A percentile compares a stretch with the other conserved stretches of the same genome.
Conservation (phyloP, 352 stramenopile genomes). For the Pythium dissimile region DNA sequence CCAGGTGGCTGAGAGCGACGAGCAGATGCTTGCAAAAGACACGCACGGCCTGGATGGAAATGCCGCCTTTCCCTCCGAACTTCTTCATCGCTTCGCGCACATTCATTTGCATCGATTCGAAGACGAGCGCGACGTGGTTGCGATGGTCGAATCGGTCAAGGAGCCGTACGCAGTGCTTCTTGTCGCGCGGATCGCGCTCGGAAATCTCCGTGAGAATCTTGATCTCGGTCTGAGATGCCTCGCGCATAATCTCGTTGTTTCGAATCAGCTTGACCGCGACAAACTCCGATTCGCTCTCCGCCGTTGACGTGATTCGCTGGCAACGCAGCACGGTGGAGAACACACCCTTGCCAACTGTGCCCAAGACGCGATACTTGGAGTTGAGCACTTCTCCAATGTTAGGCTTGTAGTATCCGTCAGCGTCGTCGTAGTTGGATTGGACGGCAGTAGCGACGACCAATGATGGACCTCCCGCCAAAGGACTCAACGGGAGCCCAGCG, state of each 20-base stretch:
- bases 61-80: constrained; percentile 79
- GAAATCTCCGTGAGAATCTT: constrained; percentile 75
- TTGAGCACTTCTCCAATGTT: constrained; percentile 93
- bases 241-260: constrained; percentile 98
- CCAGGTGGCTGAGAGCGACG: constrained; percentile 73
- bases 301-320: constrained; percentile 25
- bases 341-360: constrained; percentile 94
- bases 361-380: constrained; percentile 91
- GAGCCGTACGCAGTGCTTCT: constrained; percentile 85
- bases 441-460: constrained; percentile 32
- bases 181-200: constrained; percentile 63
- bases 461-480: constrained; percentile 24
- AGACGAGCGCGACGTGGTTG: constrained; percentile 96
- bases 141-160: constrained; percentile 88
- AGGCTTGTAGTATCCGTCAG: constrained; percentile 97
- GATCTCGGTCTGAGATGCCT: constrained; percentile 89
- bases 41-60: constrained; percentile 82
- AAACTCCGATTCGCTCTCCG: constrained; percentile 9
- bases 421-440: constrained; percentile 94
- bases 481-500: constrained; percentile 22
- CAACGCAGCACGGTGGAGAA: constrained; percentile 98
- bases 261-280: constrained; percentile 91
- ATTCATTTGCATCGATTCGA: constrained; percentile 98
- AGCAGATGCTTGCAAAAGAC: constrained; percentile 82
- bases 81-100: constrained; percentile 91